Base-by-base conservation (phyloP, 2,329 filamentous ascomycete species). In the Calycina herbarum region DNA sequence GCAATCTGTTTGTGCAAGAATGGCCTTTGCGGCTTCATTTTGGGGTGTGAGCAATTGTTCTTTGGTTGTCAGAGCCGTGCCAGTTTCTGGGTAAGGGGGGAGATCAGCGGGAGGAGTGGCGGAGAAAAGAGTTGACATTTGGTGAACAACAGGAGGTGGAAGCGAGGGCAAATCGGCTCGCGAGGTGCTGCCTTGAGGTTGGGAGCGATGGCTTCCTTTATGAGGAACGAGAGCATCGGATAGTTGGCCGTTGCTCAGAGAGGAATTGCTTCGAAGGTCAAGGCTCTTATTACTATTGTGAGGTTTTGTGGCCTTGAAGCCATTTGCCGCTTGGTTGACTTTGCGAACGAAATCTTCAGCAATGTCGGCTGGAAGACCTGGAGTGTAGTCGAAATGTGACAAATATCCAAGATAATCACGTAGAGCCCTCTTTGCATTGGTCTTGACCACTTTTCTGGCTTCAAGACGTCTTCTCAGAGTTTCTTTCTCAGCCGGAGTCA, bases 351-450 rank as follows among this genome's bases (percentile, higher is more conserved):
- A 86, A 54, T 84, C 82, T 63, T 78, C 76, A 3, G 76, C 77
- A 45, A 78, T 68, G 62, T 75, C 73, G 35, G 70, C 63, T 61
- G 74, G 71, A 63, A 76, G 71, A 17, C 74, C 75, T 60, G 91
- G 90, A 0, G 92, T 91, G 77, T 95, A 95, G 72, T 95, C 90
- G 68, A 95, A 88, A 66, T 88, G 82, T 0, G 87, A 86, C 48
- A 96, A 79, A 74, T 92, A 95, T 27, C 85, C 81, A 71, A 88
- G 81, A 74, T 91, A 93, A 77, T 95, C 92, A 66, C 89, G 85
- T 27, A 95, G 78, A 0, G 92, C 91, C 64, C 88, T 85, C 77
- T 92, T 94, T 3, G 92, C 92, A 77, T 90, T 88, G 0, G 83
- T 82, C 71, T 91, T 91, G 70, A 94, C 89, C 31, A 84, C 78